Base-by-base conservation (phyloP, 2,329 filamentous ascomycete genomes). In the Claviceps africana region DNA sequence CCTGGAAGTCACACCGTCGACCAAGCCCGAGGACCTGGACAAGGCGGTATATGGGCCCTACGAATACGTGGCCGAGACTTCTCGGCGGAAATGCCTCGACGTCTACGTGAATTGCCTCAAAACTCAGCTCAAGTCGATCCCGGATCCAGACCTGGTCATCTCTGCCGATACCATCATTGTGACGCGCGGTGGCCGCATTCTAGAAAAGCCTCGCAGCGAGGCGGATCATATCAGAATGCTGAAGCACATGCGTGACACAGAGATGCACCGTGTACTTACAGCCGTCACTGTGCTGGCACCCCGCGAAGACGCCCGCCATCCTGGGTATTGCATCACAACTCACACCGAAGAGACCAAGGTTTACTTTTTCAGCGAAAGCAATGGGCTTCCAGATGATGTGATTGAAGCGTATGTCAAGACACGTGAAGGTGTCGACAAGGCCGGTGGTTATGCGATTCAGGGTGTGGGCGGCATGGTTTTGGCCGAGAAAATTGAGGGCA, bases 361-460 rank as follows among this genome's bases (percentile, higher is more conserved):
- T n/a, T 81, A 78, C 64, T 98, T 98, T 68, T 88, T 89, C 63
- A 69, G 74, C 54, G 78, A 77, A 59, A 60, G 62, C 15, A 72
- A 78, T 17, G 78, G 78, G 3, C 64, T 81, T 54, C 71, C 73
- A 15, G 91, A 98, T 70, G 89, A 95, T 54, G 78, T 95, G 58
- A 83, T 97, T 54, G 73, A 88, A 59, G 79, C 72, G 5, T 90
- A 90, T 64, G 85, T 90, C 53, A 78, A 76, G 62, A 96, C 91
- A 22, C 77, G 91, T 52, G 93, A 98, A 72, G 93, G 93, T 2
- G 89, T 82, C 11, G 93, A 97, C 68, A 98, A 97, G 74, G 93
- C 93, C 0, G 93, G 93, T 2, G 93, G 93, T 0, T 98, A 98
- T 67, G 93, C 88, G 1, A 79, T 98, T 51, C 93, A 98, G 69